Percentiles rank a stretch among this genome's conserved stretches.
Conservation (phyloP, 768 basidiomycete species). For the Boletus rubroflammeus region DNA sequence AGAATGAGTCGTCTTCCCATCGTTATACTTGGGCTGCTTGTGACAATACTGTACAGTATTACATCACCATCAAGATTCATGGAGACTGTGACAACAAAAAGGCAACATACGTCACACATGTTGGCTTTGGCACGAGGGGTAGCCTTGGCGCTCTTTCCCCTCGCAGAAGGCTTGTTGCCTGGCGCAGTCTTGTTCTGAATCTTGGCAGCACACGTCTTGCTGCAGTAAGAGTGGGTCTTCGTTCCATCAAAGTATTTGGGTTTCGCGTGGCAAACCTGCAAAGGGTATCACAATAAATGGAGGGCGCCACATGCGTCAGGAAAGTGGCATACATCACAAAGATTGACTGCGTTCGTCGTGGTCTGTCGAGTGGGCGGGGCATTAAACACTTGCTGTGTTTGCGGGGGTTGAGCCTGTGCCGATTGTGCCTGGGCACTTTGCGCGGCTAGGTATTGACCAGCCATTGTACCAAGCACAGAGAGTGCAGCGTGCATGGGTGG, state of each 20-base stretch:
- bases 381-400: conserved; percentile 20
- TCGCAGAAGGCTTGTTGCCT: conserved; percentile 27
- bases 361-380: conserved; percentile 14
- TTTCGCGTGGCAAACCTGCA: conserved; percentile 50
- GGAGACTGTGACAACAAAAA: conserved; percentile 3
- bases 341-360: conserved; percentile 28
- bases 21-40: conserved; percentile 55
- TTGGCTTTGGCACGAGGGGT: conserved; percentile 26
- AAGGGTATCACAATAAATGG: background rate
- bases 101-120: conserved; percentile 49
- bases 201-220: conserved; percentile 56
- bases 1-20: conserved; percentile 55
- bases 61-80: conserved; percentile 2
- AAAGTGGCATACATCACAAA: conserved; percentile 48
- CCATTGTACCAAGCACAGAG: conserved; percentile 35
- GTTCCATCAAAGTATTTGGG: conserved; percentile 56
- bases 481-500: conserved; percentile 36
- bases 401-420: conserved; percentile 22
- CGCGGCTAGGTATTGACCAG: conserved; percentile 34
- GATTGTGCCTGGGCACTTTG: conserved; percentile 30
- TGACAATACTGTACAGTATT: conserved; percentile 47
- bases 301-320: conserved; percentile 3
- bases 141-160: conserved; percentile 25
- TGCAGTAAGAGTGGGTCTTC: conserved; percentile 55
- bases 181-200: conserved; percentile 30